A percentile compares a stretch with the other conserved stretches of the same genome.
These are phyloP conservation scores for Phytophthora tentaculata DNA, from an alignment of 352 stramenopile genomes.

Conservation along the genomic window DNA sequence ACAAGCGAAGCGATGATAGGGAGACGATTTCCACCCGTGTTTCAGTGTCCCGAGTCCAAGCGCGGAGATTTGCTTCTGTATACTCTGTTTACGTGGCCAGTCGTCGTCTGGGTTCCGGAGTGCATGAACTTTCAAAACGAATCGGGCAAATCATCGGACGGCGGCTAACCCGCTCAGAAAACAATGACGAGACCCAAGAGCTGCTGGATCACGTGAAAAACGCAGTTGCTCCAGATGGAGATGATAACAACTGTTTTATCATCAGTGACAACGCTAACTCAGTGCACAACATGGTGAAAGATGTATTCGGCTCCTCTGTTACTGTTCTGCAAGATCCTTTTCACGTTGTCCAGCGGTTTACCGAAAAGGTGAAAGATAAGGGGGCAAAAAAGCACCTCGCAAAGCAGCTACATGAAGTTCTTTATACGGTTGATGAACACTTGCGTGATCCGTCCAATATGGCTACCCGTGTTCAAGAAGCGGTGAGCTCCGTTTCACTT, in stretches of 20 bases:
- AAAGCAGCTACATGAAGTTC: neutral
- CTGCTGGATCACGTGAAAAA: constrained; percentile 4
- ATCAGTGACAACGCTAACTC: constrained; percentile 10
- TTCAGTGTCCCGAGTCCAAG: neutral
- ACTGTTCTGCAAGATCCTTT: constrained; percentile 6
- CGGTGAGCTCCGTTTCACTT: neutral
- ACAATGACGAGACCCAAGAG: constrained; percentile 3
- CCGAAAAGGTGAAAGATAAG: constrained; percentile 20
- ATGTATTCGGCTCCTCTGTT: neutral
- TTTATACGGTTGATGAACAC: constrained; percentile 7
- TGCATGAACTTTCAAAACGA: constrained; percentile 7
- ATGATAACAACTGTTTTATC: neutral
- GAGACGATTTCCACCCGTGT: neutral
- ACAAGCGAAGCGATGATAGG: neutral
- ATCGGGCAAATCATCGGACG: constrained; percentile 14
- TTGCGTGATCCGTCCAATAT: neutral
- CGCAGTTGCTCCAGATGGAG: neutral
- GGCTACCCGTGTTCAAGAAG: neutral
- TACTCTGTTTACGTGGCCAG: neutral
- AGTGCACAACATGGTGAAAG: neutral
- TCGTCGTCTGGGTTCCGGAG: neutral
- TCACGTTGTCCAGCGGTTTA: constrained; percentile 16
- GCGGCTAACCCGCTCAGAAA: neutral
- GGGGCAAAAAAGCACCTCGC: neutral
- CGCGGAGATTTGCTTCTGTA: neutral